Evolutionary conservation across 2,329 filamentous ascomycete genomes (phyloP).

Genomic region (Scortechinia acanthostroma): DNA sequence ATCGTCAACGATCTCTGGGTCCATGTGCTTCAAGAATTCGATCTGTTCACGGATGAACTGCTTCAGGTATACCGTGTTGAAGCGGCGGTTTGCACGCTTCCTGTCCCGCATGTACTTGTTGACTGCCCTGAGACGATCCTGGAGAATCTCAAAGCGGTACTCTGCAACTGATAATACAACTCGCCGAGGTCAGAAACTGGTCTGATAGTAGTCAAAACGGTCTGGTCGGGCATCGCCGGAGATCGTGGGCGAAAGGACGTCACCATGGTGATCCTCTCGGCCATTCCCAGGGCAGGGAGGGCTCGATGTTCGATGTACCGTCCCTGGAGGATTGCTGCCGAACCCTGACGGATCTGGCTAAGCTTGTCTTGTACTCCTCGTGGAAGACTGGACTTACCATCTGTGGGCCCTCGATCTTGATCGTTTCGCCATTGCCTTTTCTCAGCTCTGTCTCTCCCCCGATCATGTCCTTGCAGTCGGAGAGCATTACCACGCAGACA

Average conservation of each 20-base stretch:
- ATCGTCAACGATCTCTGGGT: slow-evolving; percentile 12
- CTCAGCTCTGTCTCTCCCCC: slow-evolving; percentile 59
- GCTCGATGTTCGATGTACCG: slow-evolving; percentile 62
- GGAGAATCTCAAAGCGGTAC: slow-evolving; percentile 25
- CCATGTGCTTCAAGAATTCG: slow-evolving; percentile 21
- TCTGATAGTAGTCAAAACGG: slow-evolving; percentile 21
- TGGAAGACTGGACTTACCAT: slow-evolving; percentile 42
- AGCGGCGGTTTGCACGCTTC: slow-evolving; percentile 7
- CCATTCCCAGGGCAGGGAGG: slow-evolving; percentile 44
- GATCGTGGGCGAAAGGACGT: slow-evolving; percentile 57
- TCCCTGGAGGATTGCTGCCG: slow-evolving; percentile 57
- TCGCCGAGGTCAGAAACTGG: slow-evolving; percentile 24
- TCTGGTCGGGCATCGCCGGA: slow-evolving; percentile 44
- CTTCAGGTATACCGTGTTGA: slow-evolving; percentile 14
- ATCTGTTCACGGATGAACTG: slow-evolving; percentile 19
- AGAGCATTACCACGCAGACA: slow-evolving; percentile 65
- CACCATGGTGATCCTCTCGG: slow-evolving; percentile 59
- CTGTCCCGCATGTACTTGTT: slow-evolving; percentile 19
- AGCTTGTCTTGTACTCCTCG: slow-evolving; percentile 12
- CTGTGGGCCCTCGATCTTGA: slow-evolving; percentile 50
- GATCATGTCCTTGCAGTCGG: slow-evolving; percentile 53
- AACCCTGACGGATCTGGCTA: slow-evolving; percentile 37
- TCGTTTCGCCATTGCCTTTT: slow-evolving; percentile 39
- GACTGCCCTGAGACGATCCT: slow-evolving; percentile 20
- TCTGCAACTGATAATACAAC: slow-evolving; percentile 25